These are phyloP conservation scores for Penicillium simplicissimum DNA, from an alignment of 495 filamentous ascomycete genomes.

Conservation along the genomic window DNA sequence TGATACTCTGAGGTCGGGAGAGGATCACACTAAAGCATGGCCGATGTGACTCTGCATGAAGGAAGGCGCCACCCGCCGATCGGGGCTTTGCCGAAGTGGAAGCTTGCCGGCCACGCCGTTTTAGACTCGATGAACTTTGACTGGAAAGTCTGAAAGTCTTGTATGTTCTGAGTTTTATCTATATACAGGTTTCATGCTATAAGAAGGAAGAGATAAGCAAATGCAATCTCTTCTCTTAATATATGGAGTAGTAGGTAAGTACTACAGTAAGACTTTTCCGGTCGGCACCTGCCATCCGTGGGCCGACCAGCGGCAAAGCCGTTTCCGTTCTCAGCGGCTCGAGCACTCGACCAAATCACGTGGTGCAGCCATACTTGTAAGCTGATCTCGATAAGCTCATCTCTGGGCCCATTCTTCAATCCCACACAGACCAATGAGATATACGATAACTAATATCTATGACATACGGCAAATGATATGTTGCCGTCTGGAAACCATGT, in stretches of 20 bases:
- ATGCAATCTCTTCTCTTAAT: neutral
- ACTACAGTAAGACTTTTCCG: neutral
- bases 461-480: neutral
- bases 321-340: neutral
- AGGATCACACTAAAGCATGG: neutral
- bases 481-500: too few relatives aligned
- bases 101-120: neutral
- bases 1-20: neutral
- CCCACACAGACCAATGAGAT: neutral
- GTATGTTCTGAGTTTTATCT: neutral
- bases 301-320: too few relatives aligned
- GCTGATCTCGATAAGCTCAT: neutral
- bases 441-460: neutral
- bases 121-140: neutral
- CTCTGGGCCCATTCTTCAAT: neutral
- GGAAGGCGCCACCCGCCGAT: slow-evolving; percentile 9
- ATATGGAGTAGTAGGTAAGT: too few relatives aligned
- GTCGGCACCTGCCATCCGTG: too few relatives aligned
- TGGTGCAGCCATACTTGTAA: neutral
- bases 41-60: slow-evolving; percentile 11
- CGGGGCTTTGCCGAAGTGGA: slow-evolving; percentile 1
- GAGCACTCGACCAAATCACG: neutral
- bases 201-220: neutral
- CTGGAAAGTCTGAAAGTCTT: neutral
- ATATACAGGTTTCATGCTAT: neutral